These are phyloP conservation scores for Fraxinus excelsior DNA, from an alignment of 257 asterid genomes.

Conservation along the genomic window DNA sequence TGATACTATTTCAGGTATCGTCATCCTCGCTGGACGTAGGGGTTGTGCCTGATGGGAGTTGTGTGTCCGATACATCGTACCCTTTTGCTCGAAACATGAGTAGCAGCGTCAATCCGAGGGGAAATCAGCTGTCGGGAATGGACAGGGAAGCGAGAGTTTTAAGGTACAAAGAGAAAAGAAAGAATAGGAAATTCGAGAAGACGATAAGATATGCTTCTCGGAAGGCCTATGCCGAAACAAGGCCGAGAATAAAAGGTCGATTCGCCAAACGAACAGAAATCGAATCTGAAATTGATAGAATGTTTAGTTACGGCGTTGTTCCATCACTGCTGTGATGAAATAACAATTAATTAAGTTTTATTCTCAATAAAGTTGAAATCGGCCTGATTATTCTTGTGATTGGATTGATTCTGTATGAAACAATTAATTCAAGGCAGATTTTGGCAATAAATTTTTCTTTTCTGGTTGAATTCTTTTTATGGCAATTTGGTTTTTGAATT, in stretches of 20 bases:
- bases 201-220: conserved; percentile 79
- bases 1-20: conserved; percentile 54
- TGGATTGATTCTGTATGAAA: background rate
- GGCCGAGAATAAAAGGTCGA: conserved; percentile 83
- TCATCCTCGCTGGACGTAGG: conserved; percentile 79
- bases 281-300: conserved; percentile 37
- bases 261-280: conserved; percentile 58
- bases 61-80: conserved; percentile 52
- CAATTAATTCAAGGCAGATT: background rate
- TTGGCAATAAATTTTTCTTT: background rate
- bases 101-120: conserved; percentile 32
- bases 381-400: background rate
- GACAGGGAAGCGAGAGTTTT: conserved; percentile 77
- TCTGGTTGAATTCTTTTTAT: background rate
- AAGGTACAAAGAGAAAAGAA: conserved; percentile 75
- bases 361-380: background rate
- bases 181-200: conserved; percentile 69
- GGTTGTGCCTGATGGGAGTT: conserved; percentile 71
- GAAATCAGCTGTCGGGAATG: conserved; percentile 36
- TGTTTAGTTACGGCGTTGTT: conserved; percentile 35
- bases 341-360: background rate
- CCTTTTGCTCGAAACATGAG: conserved; percentile 26
- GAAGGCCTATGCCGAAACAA: conserved; percentile 76
- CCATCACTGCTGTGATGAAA: conserved; percentile 26
- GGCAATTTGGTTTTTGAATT: too few species aligned